Conservation (phyloP, 176 grass and related monocot genomes). For the Ensete glaucum region DNA sequence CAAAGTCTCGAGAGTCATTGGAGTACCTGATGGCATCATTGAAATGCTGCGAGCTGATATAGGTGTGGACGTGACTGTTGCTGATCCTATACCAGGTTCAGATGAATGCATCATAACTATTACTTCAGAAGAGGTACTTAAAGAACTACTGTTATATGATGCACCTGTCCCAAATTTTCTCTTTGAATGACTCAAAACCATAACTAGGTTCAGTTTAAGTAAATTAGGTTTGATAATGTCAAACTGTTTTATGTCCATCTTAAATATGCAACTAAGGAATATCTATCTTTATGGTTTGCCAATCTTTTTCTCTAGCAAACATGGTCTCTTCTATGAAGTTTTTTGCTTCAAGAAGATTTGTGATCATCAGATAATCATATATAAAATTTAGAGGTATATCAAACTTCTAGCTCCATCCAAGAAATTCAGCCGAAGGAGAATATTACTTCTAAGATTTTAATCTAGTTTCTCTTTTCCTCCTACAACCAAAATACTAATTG, state of each 20-base stretch:
- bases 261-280: background rate
- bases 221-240: background rate
- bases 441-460: too few relatives aligned
- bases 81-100: slow-evolving; percentile 63
- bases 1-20: slow-evolving; percentile 57
- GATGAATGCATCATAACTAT: slow-evolving; percentile 64
- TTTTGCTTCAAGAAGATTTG: background rate
- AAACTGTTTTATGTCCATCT: too few relatives aligned
- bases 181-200: background rate
- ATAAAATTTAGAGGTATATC: background rate
- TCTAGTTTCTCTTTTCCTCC: too few relatives aligned
- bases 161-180: background rate
- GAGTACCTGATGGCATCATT: slow-evolving; percentile 54
- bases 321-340: background rate
- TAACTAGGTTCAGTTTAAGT: background rate
- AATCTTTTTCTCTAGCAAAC: background rate
- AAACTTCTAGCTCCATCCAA: background rate
- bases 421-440: too few relatives aligned
- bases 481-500: too few relatives aligned
- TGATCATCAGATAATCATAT: background rate
- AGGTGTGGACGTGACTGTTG: slow-evolving; percentile 75
- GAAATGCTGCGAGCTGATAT: slow-evolving; percentile 72
- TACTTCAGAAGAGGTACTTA: slow-evolving; percentile 82
- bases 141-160: background rate
- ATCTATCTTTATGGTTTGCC: background rate